phyloP scores from a whole-genome alignment of 2,329 filamentous ascomycete genomes.

The Aureobasidium musti region DNA sequence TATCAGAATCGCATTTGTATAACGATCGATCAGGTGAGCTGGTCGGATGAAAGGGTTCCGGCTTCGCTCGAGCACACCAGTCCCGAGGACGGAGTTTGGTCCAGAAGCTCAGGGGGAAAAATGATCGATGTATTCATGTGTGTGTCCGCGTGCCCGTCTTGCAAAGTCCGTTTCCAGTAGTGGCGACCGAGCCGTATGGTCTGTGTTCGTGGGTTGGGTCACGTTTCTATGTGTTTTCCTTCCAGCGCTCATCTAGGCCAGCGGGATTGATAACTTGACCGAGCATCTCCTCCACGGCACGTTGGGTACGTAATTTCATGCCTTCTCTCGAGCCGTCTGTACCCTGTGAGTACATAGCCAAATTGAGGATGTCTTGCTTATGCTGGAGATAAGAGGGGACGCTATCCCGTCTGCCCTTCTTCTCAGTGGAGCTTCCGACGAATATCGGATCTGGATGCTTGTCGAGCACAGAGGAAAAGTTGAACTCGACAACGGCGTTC shows the following conservation, averaged over 20 bases:
- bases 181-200: slow-evolving; percentile 4
- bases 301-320: slow-evolving; percentile 48
- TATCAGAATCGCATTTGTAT: neutral
- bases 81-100: neutral
- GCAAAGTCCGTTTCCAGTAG: neutral
- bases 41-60: neutral
- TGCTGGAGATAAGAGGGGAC: slow-evolving; percentile 34
- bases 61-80: too few species aligned
- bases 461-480: slow-evolving; percentile 49
- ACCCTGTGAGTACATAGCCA: slow-evolving; percentile 53
- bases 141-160: neutral
- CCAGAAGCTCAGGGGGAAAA: neutral
- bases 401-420: neutral
- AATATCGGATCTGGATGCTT: slow-evolving; percentile 45
- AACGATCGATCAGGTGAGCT: neutral
- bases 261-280: slow-evolving; percentile 29
- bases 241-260: slow-evolving; percentile 47
- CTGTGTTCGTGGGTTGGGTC: too few species aligned
- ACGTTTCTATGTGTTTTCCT: slow-evolving; percentile 14
- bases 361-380: slow-evolving; percentile 43
- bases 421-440: neutral
- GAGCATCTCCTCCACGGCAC: slow-evolving; percentile 39
- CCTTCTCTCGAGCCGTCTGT: slow-evolving; percentile 36
- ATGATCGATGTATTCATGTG: neutral
- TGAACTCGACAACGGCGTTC: slow-evolving; percentile 48